Conservation (phyloP, 352 stramenopile species). For the Phytopythium delawarense region DNA sequence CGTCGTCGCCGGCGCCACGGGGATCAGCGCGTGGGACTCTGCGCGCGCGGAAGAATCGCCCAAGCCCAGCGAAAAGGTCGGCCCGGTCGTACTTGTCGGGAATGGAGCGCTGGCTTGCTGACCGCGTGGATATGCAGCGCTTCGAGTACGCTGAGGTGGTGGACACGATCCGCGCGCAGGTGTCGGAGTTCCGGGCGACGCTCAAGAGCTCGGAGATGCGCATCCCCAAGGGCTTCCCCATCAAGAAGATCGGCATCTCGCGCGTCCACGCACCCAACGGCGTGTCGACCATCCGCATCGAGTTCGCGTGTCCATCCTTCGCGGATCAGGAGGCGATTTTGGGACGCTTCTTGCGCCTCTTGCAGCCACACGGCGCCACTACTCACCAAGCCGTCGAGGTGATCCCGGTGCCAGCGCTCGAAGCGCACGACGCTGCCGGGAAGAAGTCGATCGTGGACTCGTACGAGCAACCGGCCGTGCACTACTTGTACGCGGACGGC, state of each 20-base stretch:
- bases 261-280: conserved; percentile 72
- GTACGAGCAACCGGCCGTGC: conserved; percentile 66
- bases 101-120: background rate
- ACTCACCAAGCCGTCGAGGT: conserved; percentile 50
- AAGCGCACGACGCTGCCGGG: conserved; percentile 11
- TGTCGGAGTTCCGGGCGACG: conserved; percentile 72
- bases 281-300: conserved; percentile 79
- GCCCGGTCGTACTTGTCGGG: background rate
- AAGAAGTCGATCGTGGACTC: conserved; percentile 61
- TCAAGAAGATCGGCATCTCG: conserved; percentile 83
- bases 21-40: conserved; percentile 5
- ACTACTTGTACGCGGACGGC: conserved; percentile 69
- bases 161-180: conserved; percentile 61
- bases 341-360: conserved; percentile 53
- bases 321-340: conserved; percentile 72
- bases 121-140: conserved; percentile 24
- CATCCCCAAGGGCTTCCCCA: conserved; percentile 71
- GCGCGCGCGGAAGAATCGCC: conserved; percentile 15
- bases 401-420: conserved; percentile 29
- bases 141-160: conserved; percentile 64
- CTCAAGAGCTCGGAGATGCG: conserved; percentile 71
- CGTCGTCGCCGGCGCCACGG: conserved; percentile 10
- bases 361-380: conserved; percentile 30
- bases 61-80: conserved; percentile 32
- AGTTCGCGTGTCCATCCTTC: conserved; percentile 77